Evolutionary conservation across 1,284 basidiomycete species (phyloP), one percentile per base, ranked within the genome.

Genomic region (Puccinia novopanici): DNA sequence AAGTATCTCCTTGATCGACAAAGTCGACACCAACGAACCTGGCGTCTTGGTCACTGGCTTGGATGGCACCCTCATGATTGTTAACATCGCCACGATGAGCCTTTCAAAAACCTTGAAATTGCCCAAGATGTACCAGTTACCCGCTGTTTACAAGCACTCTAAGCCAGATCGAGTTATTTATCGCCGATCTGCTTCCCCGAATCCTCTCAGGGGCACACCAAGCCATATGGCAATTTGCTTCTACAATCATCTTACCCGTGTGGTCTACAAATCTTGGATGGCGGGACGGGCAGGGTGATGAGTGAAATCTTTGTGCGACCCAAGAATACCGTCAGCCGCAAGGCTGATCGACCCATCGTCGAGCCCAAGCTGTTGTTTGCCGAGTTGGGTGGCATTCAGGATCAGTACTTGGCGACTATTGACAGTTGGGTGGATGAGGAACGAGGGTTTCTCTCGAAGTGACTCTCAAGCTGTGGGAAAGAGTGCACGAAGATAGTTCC

Each of bases 201-300:
- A 86, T 74, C 54, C 30, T 57, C 52, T 59, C 54, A 61, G 30
- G 42, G 37, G 3, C 88, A 5, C 86, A 87, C 13, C 90, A 82
- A 59, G 65, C 74, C 82, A 17, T 81, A 92, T 10, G 90, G 90
- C n/a, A 90, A 92, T 0, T 87, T 97, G 76, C 89, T 98, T 80
- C 89, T 99, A 22, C 92, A 94, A 0, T 94, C 96, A 0, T 96
- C 95, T 0, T 95, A 99, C 85, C 92, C 95, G 0, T 96, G 95
- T 6, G 94, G 94, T 17, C 87, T 99, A 61, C 97, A 99, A 87
- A 91, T 93, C 61, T 95, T 93, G 87, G 92, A 94, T 48, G 91
- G 92, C 0, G 86, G 89, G 17, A 89, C 90, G 10, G 92, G 92
- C 45, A 89, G 89, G 72, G 89, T 95, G 3, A 84, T 94, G 0